Evolutionary conservation across 345 rosid genomes (phyloP).

Genomic region (Syzygium aqueum): DNA sequence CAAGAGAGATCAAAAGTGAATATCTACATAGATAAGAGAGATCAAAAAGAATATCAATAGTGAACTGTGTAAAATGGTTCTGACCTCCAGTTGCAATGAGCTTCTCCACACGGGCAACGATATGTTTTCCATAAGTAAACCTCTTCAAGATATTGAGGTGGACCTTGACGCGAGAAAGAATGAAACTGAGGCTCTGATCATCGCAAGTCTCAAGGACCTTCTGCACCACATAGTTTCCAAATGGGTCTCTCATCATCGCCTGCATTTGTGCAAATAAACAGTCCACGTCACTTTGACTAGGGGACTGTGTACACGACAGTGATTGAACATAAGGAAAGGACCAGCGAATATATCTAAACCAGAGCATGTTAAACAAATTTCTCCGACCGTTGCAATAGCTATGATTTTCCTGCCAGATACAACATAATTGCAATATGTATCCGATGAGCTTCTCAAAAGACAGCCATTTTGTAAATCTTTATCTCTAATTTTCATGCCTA

Average conservation of each 20-base stretch:
- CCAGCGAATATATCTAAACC: not conserved
- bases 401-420: not conserved
- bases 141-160: slow-evolving; percentile 83
- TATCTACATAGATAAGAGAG: not conserved
- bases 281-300: not conserved
- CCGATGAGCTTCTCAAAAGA: not conserved
- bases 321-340: not conserved
- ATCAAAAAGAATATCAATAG: not conserved
- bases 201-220: slow-evolving; percentile 95
- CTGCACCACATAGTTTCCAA: slow-evolving; percentile 94
- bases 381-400: not conserved
- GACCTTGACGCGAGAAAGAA: slow-evolving; percentile 84
- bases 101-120: slow-evolving; percentile 94
- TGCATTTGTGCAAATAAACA: slow-evolving; percentile 21
- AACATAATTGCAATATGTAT: not conserved
- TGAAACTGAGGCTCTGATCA: slow-evolving; percentile 65
- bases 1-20: not conserved
- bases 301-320: not conserved
- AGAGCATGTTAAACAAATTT: not conserved
- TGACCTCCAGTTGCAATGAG: slow-evolving; percentile 90
- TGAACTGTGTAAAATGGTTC: not conserved
- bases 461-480: not conserved
- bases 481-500: not conserved
- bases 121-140: slow-evolving; percentile 94
- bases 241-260: slow-evolving; percentile 99